Base-by-base conservation (phyloP, 108 stramenopile genomes). In the Poteriospumella lacustris region DNA sequence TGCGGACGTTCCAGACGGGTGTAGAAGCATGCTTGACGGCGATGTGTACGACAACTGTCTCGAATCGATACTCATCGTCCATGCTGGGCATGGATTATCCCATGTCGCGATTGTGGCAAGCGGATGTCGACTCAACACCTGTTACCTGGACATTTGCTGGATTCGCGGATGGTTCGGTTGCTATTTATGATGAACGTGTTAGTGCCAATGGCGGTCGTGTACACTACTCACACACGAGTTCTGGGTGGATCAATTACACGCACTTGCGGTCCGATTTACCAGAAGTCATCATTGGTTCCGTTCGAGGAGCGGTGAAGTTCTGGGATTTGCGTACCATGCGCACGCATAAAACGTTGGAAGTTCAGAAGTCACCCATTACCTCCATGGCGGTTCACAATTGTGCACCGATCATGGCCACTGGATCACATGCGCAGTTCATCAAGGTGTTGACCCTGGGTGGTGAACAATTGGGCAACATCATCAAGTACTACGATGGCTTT, bases 381-480 rank as follows among this genome's bases (percentile, higher is more conserved):
- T 91, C 94, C 19, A 73, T 99, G 34, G 87, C 92, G 1, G 87
- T 88, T n/a, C 97, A 99, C 82, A 76, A 84, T n/a, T 83, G 88
- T 33, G 84, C 95, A 42, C 96, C 96, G 0, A 81, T 97, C 42
- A 58, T 93, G 78, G 93, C 93, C 0, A 91, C 91, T 2, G 96
- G 97, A 0, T 92, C 92, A 1, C 92, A 94, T 44, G 89, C 92
- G 19, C 93, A 96, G 59, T 96, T 95, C 79, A 93, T 97, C 80
- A 95, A 97, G 79, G 84, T 96, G 42, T 59, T 92, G 41, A 90
- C 89, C 24, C 78, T 88, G 33, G 92, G 94, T 73, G 12, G 97
- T 95, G 2, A 90, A 91, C 26, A 85, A 91, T n/a, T 81, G 94
- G 43, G 70, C 26, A 91, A 93, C 62, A 86, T 90, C 1, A 92